Percentiles rank a stretch among this genome's conserved stretches.
Conservation (phyloP, 2,329 filamentous ascomycete genomes). For the Fusarium oxysporum region DNA sequence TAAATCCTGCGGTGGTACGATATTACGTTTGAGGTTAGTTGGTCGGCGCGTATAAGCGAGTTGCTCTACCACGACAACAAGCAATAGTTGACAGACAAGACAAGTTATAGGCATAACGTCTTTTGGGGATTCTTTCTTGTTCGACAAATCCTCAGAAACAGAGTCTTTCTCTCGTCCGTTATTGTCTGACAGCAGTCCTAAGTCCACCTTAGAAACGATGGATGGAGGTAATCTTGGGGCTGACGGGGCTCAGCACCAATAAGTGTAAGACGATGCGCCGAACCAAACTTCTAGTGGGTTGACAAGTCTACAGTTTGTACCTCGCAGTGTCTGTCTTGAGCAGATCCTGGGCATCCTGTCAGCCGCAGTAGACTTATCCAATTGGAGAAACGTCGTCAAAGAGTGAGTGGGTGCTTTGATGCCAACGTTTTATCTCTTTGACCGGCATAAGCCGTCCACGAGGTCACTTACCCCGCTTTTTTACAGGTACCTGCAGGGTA, state of each 20-base stretch:
- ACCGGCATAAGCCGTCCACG: no score
- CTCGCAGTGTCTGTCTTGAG: slow-evolving; percentile 4
- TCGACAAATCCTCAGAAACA: neutral
- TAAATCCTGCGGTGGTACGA: neutral
- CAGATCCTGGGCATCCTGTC: slow-evolving; percentile 28
- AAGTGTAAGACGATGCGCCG: slow-evolving; percentile 26
- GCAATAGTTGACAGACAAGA: neutral
- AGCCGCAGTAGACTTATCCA: slow-evolving; percentile 31
- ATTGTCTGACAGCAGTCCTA: neutral
- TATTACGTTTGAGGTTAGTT: neutral
- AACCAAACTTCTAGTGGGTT: slow-evolving; percentile 12
- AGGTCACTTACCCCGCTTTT: no score
- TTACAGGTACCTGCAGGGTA: no score
- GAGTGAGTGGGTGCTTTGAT: slow-evolving; percentile 11
- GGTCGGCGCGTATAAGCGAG: neutral
- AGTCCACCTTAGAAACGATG: neutral
- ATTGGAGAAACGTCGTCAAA: slow-evolving; percentile 11
- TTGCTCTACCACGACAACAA: neutral
- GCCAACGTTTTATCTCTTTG: slow-evolving; percentile 33
- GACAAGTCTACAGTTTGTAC: slow-evolving; percentile 20
- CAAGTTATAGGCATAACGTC: neutral
- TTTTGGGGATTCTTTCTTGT: neutral
- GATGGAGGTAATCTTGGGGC: slow-evolving; percentile 20
- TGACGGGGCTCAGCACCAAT: slow-evolving; percentile 35
- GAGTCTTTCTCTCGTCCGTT: neutral